phyloP scores from a whole-genome alignment of 1,284 basidiomycete species.

The Vanrija humicola region DNA sequence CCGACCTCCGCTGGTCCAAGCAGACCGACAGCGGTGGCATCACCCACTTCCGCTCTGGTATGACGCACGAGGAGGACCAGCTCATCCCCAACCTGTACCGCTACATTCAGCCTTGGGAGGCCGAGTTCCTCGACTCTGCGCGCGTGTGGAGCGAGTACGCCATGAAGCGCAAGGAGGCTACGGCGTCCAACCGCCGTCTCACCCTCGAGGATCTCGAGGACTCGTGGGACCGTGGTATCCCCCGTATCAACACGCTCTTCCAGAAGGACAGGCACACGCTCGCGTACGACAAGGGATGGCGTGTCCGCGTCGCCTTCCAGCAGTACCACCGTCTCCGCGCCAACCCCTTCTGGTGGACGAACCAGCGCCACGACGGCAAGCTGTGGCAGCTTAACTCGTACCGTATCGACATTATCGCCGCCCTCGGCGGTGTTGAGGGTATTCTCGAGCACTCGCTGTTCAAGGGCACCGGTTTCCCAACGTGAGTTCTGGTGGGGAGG shows the following conservation, averaged over 20 bases:
- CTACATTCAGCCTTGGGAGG: slow-evolving; percentile 98
- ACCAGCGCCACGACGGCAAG: slow-evolving; percentile 95
- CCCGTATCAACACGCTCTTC: slow-evolving; percentile 51
- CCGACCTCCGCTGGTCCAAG: slow-evolving; percentile 95
- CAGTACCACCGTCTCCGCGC: slow-evolving; percentile 79
- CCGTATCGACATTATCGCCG: slow-evolving; percentile 98
- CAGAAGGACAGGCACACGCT: slow-evolving; percentile 96
- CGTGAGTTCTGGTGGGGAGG: slow-evolving; percentile 36
- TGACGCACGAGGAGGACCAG: slow-evolving; percentile 92
- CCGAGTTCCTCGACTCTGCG: slow-evolving; percentile 95
- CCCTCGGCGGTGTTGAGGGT: slow-evolving; percentile 78
- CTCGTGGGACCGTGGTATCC: slow-evolving; percentile 95
- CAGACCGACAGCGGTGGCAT: slow-evolving; percentile 93
- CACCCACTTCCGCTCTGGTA: slow-evolving; percentile 95
- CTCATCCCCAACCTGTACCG: slow-evolving; percentile 96
- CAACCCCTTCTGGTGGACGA: slow-evolving; percentile 99
- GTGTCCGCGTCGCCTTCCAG: slow-evolving; percentile 93
- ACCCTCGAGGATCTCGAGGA: slow-evolving; percentile 97
- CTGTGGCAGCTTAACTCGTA: slow-evolving; percentile 98
- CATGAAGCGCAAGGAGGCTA: slow-evolving; percentile 98
- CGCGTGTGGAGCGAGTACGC: slow-evolving; percentile 99
- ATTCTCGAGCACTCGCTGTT: slow-evolving; percentile 97
- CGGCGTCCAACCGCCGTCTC: slow-evolving; percentile 91
- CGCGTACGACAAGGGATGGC: slow-evolving; percentile 96
- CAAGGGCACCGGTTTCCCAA: slow-evolving; percentile 78